phyloP scores from a whole-genome alignment of 1,139 yeast species.

The Komagataea norvegica region DNA sequence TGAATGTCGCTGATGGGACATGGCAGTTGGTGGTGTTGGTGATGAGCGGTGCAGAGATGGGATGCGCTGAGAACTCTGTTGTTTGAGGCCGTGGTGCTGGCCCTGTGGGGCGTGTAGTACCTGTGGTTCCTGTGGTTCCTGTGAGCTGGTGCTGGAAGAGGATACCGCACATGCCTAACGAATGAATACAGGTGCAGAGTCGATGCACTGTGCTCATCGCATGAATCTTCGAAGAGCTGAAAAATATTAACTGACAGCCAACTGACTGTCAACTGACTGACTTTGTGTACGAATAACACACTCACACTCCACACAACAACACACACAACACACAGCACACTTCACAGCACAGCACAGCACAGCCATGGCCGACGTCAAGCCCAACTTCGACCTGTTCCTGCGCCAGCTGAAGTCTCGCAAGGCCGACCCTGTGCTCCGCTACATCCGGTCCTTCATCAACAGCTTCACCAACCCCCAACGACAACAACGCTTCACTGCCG shows the following conservation, averaged over 20 bases:
- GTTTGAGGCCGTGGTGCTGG: neutral
- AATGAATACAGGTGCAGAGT: slow-evolving; percentile 9
- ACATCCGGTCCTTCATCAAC: slow-evolving; percentile 71
- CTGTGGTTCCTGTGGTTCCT: too few species aligned
- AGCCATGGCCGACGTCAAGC: slow-evolving; percentile 26
- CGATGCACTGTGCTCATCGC: slow-evolving; percentile 2
- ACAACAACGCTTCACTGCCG: slow-evolving; percentile 74
- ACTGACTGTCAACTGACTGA: neutral
- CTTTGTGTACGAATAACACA: neutral
- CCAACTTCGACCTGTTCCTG: slow-evolving; percentile 81
- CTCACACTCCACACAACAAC: slow-evolving; percentile 27
- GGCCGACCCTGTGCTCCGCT: slow-evolving; percentile 88
- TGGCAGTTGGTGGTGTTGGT: neutral
- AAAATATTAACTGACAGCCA: neutral
- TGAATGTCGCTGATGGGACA: neutral
- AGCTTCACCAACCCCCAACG: slow-evolving; percentile 47
- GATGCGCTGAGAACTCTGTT: neutral
- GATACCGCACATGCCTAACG: slow-evolving; percentile 44
- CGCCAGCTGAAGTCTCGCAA: slow-evolving; percentile 63
- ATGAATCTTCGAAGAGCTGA: too few species aligned
- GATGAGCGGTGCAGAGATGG: neutral
- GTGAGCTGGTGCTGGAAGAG: slow-evolving; percentile 29
- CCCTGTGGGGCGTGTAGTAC: too few species aligned
- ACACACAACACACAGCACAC: slow-evolving; percentile 3
- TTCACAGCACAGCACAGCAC: neutral